These are phyloP conservation scores for Cicer arietinum DNA, from an alignment of 306 rosid genomes.

Conservation along the genomic window DNA sequence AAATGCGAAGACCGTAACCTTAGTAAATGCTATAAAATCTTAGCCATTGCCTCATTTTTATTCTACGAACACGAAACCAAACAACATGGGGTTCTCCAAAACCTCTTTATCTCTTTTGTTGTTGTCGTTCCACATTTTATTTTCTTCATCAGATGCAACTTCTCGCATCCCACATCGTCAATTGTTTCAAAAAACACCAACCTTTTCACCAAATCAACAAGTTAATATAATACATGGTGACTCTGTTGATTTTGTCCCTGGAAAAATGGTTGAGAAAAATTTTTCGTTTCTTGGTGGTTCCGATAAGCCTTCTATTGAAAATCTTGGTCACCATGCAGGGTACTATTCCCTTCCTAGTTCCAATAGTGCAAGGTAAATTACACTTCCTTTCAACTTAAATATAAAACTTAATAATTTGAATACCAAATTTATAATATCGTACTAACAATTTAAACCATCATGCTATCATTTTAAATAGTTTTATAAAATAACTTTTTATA, in stretches of 20 bases:
- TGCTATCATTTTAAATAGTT: no score
- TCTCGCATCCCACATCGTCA: slow-evolving; percentile 4
- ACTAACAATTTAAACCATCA: no score
- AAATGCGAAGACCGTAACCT: no score
- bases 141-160: slow-evolving; percentile 42
- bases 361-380: slow-evolving; percentile 66
- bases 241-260: slow-evolving; percentile 41
- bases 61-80: not conserved
- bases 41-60: slow-evolving; percentile 3
- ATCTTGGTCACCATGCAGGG: slow-evolving; percentile 90
- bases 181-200: slow-evolving; percentile 41
- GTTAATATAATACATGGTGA: slow-evolving; percentile 47
- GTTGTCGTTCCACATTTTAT: slow-evolving; percentile 28
- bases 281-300: slow-evolving; percentile 49
- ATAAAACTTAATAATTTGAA: no score
- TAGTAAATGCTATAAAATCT: slow-evolving; percentile 52
- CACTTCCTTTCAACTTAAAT: no score
- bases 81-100: slow-evolving; percentile 54
- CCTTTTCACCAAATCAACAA: slow-evolving; percentile 46
- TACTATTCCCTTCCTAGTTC: slow-evolving; percentile 74
- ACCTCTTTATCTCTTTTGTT: slow-evolving; percentile 40
- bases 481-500: not conserved
- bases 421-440: no score
- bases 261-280: slow-evolving; percentile 65
- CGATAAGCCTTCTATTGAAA: slow-evolving; percentile 55